Base-by-base conservation (phyloP, 1,139 yeast species). In the Magnusiomyces suaveolens region DNA sequence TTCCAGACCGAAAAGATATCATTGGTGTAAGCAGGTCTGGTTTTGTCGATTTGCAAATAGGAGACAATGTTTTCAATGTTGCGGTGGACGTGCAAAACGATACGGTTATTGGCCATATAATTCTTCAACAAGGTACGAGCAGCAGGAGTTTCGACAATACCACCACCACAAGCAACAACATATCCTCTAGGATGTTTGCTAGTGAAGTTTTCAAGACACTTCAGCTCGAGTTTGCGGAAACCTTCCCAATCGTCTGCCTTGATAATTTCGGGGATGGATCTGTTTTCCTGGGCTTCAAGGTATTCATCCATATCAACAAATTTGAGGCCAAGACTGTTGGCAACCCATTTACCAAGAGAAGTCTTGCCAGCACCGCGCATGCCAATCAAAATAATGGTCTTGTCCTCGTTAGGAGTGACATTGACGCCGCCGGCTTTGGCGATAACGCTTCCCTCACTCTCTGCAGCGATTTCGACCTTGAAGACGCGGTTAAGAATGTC, bases 291-390 rank as follows among this genome's bases (percentile, higher is more conserved):
- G 52, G 75, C 72, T 64, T 86, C 96, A 56, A 92, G 78, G 48
- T 78, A 75, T 24, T 76, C 75, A 68, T 94, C 99, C 60, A 90
- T 73, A 65, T 94, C 99, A 47, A 88, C 68, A 56, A 85, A 77
- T 56, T 81, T 76, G 73, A 86, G 83, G 14, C 89, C 92, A 56
- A 88, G 73, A 47, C 79, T 76, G 29, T 79, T 70, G 3, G 96
- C 85, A 63, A 87, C 81, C 85, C 95, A 85, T 60, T 79, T 77
- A 39, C 96, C 85, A 64, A 89, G 76, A 0, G 96, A 86, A 3
- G 95, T 80, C 70, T 94, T 94, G 24, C 99, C 99, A 36, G 97
- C 95, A 36, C 97, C 99, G 68, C 98, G 81, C 99, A 92, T 94
- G 50, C 99, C 99, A 67, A 94, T 86, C 43, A 92, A 79, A 52